These are phyloP conservation scores for Calvatia gigantea DNA, from an alignment of 768 basidiomycete species.

Conservation along the genomic window DNA sequence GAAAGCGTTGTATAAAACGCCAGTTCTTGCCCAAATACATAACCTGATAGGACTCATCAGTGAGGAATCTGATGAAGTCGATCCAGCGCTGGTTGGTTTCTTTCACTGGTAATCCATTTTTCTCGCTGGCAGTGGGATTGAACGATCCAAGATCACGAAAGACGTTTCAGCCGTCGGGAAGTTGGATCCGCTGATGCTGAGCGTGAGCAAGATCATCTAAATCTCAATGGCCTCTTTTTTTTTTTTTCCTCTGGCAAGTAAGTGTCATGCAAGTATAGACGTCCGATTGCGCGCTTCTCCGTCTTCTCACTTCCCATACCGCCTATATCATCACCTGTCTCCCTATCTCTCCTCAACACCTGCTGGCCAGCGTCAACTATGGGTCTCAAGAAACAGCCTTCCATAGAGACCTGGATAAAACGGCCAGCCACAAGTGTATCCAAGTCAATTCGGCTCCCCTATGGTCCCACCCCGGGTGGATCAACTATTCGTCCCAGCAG, in stretches of 20 bases:
- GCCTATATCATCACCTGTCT: slow-evolving; percentile 2
- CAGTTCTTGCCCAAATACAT: background rate
- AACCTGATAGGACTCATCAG: slow-evolving; percentile 6
- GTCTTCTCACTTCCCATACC: slow-evolving; percentile 12
- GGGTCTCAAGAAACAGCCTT: slow-evolving; percentile 6
- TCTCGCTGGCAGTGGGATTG: slow-evolving; percentile 3
- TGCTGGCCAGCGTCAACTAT: slow-evolving; percentile 12
- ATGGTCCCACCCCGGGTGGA: background rate
- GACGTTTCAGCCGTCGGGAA: slow-evolving; percentile 6
- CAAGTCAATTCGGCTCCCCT: background rate
- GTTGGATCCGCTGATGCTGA: slow-evolving; percentile 9
- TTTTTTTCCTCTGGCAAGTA: background rate
- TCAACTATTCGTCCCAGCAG: background rate
- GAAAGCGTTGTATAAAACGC: background rate
- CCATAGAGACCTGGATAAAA: slow-evolving; percentile 1
- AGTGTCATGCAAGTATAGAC: slow-evolving; percentile 5
- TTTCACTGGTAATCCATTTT: slow-evolving; percentile 7
- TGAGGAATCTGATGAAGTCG: slow-evolving; percentile 4
- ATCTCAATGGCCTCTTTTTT: background rate
- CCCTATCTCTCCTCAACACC: background rate
- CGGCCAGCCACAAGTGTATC: background rate
- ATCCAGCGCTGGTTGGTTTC: slow-evolving; percentile 6
- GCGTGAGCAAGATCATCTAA: background rate
- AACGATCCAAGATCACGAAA: background rate
- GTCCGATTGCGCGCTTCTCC: background rate